Conservation (phyloP, 2,329 filamentous ascomycete genomes). For the Stagonosporopsis vannaccii region DNA sequence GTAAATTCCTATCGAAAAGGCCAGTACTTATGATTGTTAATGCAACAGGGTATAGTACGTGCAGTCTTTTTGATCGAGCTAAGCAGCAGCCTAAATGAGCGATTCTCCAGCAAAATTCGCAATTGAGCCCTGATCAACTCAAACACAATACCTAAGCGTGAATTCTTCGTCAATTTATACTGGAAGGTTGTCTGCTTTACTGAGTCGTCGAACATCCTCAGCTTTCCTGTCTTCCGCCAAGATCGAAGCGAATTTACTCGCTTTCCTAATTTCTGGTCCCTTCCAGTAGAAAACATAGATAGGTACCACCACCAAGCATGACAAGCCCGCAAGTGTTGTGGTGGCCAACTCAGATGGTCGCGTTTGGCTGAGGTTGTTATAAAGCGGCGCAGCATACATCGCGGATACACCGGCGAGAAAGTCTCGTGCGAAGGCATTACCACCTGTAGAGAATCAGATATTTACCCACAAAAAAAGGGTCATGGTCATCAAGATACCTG, state of each 20-base stretch:
- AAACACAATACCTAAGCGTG: too few relatives aligned
- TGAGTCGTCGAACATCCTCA: conserved; percentile 27
- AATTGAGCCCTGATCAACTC: too few relatives aligned
- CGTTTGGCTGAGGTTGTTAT: conserved; percentile 47
- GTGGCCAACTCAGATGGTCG: conserved; percentile 60
- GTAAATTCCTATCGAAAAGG: background rate
- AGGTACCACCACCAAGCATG: conserved; percentile 49
- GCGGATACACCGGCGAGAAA: conserved; percentile 76
- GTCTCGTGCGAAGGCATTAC: conserved; percentile 76
- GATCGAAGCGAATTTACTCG: conserved; percentile 59
- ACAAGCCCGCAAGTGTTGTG: conserved; percentile 61
- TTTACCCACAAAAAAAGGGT: conserved; percentile 66
- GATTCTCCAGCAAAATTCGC: background rate
- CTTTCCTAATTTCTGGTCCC: conserved; percentile 60
- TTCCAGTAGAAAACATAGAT: conserved; percentile 60
- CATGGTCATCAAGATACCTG: conserved; percentile 57
- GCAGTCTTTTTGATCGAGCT: background rate
- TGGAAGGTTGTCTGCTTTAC: conserved; percentile 28
- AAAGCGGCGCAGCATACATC: conserved; percentile 68
- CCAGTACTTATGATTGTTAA: background rate
- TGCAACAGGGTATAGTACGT: background rate
- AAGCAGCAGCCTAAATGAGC: background rate
- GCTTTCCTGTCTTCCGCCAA: conserved; percentile 36
- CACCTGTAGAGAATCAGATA: conserved; percentile 63
- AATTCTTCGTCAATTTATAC: background rate